Conservation (phyloP, 2,329 filamentous ascomycete species). For the Colletotrichum paranaense region DNA sequence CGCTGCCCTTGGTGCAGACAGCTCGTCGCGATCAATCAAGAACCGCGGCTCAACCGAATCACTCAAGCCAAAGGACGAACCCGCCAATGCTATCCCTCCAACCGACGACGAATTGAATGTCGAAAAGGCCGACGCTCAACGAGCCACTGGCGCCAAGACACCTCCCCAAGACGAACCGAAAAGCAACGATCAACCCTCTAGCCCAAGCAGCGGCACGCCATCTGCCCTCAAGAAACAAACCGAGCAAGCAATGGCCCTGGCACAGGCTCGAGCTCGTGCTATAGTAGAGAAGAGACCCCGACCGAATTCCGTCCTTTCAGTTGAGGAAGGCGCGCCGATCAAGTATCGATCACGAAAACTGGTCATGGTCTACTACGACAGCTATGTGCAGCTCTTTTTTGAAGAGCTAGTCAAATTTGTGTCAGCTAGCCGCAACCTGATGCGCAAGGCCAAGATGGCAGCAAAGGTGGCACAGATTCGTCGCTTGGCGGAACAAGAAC, state of each 20-base stretch:
- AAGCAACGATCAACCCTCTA: constrained; percentile 40
- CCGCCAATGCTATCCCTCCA: constrained; percentile 15
- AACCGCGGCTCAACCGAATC: constrained; percentile 67
- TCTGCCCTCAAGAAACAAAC: constrained; percentile 53
- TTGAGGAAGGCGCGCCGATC: constrained; percentile 55
- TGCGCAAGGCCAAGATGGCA: constrained; percentile 90
- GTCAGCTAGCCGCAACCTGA: constrained; percentile 81
- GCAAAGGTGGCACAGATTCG: constrained; percentile 77
- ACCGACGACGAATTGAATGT: constrained; percentile 10
- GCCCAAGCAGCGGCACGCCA: constrained; percentile 47
- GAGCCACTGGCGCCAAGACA: background rate
- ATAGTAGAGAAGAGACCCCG: constrained; percentile 62
- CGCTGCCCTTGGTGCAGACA: constrained; percentile 56
- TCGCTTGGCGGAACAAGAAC: constrained; percentile 68
- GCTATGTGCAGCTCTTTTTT: constrained; percentile 84
- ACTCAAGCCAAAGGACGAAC: constrained; percentile 61
- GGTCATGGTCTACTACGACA: constrained; percentile 93
- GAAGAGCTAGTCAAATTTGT: constrained; percentile 86
- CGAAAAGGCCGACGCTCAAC: background rate
- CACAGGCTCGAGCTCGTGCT: constrained; percentile 58
- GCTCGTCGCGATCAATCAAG: constrained; percentile 54
- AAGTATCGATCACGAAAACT: constrained; percentile 78
- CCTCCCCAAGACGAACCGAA: constrained; percentile 21
- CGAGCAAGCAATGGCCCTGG: constrained; percentile 57
- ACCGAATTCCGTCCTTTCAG: constrained; percentile 63